phyloP scores from a whole-genome alignment of 495 filamentous ascomycete species.

The Aspergillus sclerotiicarbonarius region DNA sequence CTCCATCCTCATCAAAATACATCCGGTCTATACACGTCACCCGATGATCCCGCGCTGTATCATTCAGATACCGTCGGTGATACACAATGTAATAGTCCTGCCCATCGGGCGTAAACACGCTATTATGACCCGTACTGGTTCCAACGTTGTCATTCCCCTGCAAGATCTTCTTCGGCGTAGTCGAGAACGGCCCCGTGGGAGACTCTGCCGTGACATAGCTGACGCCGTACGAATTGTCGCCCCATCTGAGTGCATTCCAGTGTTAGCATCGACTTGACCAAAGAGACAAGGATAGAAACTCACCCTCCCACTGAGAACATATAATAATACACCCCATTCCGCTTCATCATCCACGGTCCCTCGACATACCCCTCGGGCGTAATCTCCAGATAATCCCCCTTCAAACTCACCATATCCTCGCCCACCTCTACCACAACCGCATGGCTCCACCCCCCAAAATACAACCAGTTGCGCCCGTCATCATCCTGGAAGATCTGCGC shows the following conservation, averaged over 20 bases:
- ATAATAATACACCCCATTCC: conserved; percentile 43
- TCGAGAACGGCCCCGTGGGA: conserved; percentile 42
- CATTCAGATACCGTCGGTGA: conserved; percentile 42
- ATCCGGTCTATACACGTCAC: conserved; percentile 47
- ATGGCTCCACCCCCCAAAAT: conserved; percentile 47
- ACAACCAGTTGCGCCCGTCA: conserved; percentile 42
- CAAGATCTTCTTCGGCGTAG: conserved; percentile 34
- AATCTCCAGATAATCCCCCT: conserved; percentile 31
- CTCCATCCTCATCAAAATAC: conserved; percentile 43
- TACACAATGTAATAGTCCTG: conserved; percentile 51
- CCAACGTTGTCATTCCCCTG: conserved; percentile 38
- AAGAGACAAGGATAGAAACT: conserved; percentile 11
- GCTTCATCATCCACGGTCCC: conserved; percentile 45
- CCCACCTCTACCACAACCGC: conserved; percentile 42
- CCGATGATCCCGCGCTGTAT: conserved; percentile 42
- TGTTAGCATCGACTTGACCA: background rate
- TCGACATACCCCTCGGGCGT: conserved; percentile 44
- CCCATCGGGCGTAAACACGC: conserved; percentile 40
- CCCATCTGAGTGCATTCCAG: conserved; percentile 28
- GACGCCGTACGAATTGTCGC: conserved; percentile 45
- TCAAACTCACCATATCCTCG: conserved; percentile 44
- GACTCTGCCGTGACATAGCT: conserved; percentile 44
- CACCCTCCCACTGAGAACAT: conserved; percentile 46
- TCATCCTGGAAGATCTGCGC: conserved; percentile 47
- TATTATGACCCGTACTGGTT: conserved; percentile 42